These are phyloP conservation scores for Inosperma sp. DNA, from an alignment of 768 basidiomycete genomes.

Conservation along the genomic window DNA sequence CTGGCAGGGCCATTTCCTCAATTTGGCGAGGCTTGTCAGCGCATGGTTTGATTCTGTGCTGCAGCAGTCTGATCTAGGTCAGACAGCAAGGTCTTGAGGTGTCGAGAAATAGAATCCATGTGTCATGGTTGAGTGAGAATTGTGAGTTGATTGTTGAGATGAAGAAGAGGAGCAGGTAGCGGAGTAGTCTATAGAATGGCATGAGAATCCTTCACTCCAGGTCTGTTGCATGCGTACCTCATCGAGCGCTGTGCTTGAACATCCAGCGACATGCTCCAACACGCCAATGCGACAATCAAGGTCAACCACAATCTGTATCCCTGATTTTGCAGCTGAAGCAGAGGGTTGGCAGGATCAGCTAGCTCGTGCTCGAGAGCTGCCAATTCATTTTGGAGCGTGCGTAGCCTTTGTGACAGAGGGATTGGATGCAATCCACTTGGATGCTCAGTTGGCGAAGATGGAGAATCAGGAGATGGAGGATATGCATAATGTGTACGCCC, in stretches of 20 bases:
- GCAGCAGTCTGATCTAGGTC: constrained; percentile 83
- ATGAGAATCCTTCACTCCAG: no score
- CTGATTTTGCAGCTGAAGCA: constrained; percentile 41
- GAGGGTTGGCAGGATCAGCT: constrained; percentile 73
- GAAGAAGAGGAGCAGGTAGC: constrained; percentile 75
- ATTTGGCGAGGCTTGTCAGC: constrained; percentile 35
- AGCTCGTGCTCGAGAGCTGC: constrained; percentile 76
- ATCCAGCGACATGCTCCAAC: constrained; percentile 79
- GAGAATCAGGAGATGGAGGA: constrained; percentile 59
- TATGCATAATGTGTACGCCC: constrained; percentile 65
- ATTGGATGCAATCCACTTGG: constrained; percentile 31
- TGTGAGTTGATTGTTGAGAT: constrained; percentile 80
- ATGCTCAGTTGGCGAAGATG: constrained; percentile 37
- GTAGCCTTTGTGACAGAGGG: constrained; percentile 56
- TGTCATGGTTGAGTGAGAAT: constrained; percentile 93
- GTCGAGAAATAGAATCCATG: constrained; percentile 90
- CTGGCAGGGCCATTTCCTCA: constrained; percentile 33
- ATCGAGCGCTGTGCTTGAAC: constrained; percentile 69
- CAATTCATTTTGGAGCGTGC: constrained; percentile 71
- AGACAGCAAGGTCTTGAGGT: constrained; percentile 86
- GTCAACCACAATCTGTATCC: constrained; percentile 54
- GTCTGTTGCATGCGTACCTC: constrained; percentile 52
- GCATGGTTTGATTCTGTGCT: constrained; percentile 43
- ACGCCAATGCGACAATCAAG: constrained; percentile 82
- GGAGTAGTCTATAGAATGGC: constrained; percentile 71